These are phyloP conservation scores for Pseudogymnoascus sp. DNA, from an alignment of 2,329 filamentous ascomycete genomes.

Conservation along the genomic window DNA sequence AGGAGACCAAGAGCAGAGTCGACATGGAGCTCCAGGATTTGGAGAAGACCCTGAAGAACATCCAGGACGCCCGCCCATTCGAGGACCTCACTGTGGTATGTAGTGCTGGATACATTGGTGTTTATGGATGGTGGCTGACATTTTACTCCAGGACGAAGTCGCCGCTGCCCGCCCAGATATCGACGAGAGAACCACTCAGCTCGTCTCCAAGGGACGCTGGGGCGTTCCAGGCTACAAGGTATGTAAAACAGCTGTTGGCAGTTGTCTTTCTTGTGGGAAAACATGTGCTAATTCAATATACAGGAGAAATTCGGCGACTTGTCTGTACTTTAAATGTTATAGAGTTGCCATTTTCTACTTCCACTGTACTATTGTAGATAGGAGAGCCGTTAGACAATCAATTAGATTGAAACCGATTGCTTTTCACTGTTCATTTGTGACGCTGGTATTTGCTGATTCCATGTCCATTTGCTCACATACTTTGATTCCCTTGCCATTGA, in stretches of 20 bases:
- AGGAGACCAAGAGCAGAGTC: slow-evolving; percentile 94
- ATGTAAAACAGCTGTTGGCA: slow-evolving; percentile 31
- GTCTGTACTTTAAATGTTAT: slow-evolving; percentile 69
- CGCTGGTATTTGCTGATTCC: not conserved
- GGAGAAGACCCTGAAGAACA: slow-evolving; percentile 92
- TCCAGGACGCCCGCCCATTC: slow-evolving; percentile 90
- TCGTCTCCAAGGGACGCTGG: slow-evolving; percentile 98
- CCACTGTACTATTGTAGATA: slow-evolving; percentile 68
- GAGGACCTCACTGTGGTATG: slow-evolving; percentile 95
- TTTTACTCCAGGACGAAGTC: slow-evolving; percentile 72
- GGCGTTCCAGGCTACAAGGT: slow-evolving; percentile 98
- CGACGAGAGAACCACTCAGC: slow-evolving; percentile 88
- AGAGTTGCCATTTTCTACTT: slow-evolving; percentile 29
- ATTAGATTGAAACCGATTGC: slow-evolving; percentile 2
- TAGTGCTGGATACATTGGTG: slow-evolving; percentile 74
- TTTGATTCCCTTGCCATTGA: not conserved
- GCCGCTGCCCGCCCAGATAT: slow-evolving; percentile 90
- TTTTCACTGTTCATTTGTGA: not conserved
- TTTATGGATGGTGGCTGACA: slow-evolving; percentile 12
- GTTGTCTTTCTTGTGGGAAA: not conserved
- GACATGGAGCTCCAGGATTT: slow-evolving; percentile 91
- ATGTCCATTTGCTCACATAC: not conserved
- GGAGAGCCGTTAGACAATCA: slow-evolving; percentile 30
- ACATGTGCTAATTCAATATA: slow-evolving; percentile 38
- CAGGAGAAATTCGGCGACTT: slow-evolving; percentile 99